Evolutionary conservation across 192 early-diverging fungal genomes (phyloP).

Genomic region (Diversispora eburnea): DNA sequence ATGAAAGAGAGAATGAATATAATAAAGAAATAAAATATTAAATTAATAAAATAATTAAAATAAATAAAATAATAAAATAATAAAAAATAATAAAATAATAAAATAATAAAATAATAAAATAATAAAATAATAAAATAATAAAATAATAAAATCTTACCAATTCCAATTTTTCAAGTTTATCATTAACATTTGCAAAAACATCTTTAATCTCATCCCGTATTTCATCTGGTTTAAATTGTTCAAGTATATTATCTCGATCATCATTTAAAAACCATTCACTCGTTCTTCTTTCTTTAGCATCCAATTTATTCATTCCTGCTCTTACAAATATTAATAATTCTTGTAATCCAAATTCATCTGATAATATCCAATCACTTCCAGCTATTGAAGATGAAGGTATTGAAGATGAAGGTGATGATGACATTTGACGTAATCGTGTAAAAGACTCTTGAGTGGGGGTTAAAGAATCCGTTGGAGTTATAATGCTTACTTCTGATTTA

Average conservation of each 20-base stretch:
- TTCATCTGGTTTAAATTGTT: constrained; percentile 21
- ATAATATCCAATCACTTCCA: constrained; percentile 31
- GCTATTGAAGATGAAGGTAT: background rate
- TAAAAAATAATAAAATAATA: background rate
- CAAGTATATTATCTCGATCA: constrained; percentile 27
- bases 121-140: background rate
- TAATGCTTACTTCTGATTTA: too few species aligned
- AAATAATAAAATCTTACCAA: constrained; percentile 23
- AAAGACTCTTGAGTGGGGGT: background rate
- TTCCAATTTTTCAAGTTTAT: constrained; percentile 31
- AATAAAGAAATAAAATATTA: too few species aligned
- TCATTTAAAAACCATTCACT: constrained; percentile 25
- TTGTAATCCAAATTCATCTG: constrained; percentile 47
- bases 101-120: background rate
- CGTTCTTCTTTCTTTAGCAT: constrained; percentile 23
- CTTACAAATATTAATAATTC: constrained; percentile 41
- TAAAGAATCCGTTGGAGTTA: background rate
- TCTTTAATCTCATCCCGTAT: constrained; percentile 27
- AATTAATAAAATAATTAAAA: too few species aligned
- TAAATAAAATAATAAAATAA: too few species aligned
- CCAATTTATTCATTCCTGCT: constrained; percentile 27
- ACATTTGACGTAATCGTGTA: too few species aligned
- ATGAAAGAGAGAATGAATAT: too few species aligned
- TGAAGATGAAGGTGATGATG: too few species aligned
- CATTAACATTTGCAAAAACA: constrained; percentile 25